These are phyloP conservation scores for Sapria himalayana DNA, from an alignment of 345 rosid species.

Conservation along the genomic window DNA sequence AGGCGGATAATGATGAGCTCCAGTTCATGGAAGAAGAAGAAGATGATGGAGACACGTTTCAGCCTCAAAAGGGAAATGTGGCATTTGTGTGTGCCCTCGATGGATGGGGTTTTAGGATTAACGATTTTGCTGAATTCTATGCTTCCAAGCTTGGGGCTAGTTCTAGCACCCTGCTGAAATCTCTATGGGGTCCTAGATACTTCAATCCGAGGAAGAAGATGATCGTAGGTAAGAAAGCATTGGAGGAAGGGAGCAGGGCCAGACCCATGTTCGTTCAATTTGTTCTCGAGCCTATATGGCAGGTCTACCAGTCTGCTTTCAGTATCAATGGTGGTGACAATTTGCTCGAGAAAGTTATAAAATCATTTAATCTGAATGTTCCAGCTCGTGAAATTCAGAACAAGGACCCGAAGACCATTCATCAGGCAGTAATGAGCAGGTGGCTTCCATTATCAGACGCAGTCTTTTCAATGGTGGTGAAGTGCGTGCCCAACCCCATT, in stretches of 20 bases:
- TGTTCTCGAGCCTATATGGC: conserved; percentile 91
- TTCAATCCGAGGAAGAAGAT: conserved; percentile 47
- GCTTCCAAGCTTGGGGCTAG: conserved; percentile 70
- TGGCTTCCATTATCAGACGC: conserved; percentile 91
- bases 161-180: conserved; percentile 36
- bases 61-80: conserved; percentile 82
- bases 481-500: conserved; percentile 63
- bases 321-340: conserved; percentile 46
- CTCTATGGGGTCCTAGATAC: conserved; percentile 85
- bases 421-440: conserved; percentile 67
- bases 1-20: conserved; percentile 31
- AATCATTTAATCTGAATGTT: conserved; percentile 42
- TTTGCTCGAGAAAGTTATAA: conserved; percentile 46
- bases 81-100: conserved; percentile 74
- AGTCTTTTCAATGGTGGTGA: conserved; percentile 73
- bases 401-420: conserved; percentile 65
- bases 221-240: conserved; percentile 69
- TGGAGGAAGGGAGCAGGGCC: conserved; percentile 35
- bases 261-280: conserved; percentile 88
- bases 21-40: conserved; percentile 76
- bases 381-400: conserved; percentile 73
- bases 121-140: conserved; percentile 63
- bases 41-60: conserved; percentile 85
- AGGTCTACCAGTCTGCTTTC: conserved; percentile 57
- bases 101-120: conserved; percentile 79